Percentiles rank a stretch among this genome's conserved stretches.
These are phyloP conservation scores for Auxenochlorella protothecoides DNA, from an alignment of 139 green algal species.

Conservation along the genomic window DNA sequence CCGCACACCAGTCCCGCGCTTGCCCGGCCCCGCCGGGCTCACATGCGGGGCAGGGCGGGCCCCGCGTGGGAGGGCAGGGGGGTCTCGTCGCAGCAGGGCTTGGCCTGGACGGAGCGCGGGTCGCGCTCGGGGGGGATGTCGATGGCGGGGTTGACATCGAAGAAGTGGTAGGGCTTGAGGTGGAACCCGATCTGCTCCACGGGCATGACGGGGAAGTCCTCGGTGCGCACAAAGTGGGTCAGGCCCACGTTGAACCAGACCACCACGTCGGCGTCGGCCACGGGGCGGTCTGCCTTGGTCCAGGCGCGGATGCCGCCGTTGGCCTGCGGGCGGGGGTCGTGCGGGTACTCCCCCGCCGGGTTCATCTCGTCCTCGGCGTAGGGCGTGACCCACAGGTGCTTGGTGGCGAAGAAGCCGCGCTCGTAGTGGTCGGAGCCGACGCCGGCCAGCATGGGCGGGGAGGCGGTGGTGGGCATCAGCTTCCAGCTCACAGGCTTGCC, in stretches of 20 bases:
- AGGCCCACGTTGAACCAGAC: slow-evolving; percentile 82
- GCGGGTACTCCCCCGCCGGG: slow-evolving; percentile 63
- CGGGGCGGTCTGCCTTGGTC: slow-evolving; percentile 22
- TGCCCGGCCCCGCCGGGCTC: too few relatives aligned
- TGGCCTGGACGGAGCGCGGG: slow-evolving; percentile 28
- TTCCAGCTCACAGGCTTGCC: slow-evolving; percentile 56
- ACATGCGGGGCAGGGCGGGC: not conserved
- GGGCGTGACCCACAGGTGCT: slow-evolving; percentile 66
- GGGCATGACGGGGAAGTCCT: slow-evolving; percentile 83
- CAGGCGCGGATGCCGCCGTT: not conserved
- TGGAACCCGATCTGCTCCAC: slow-evolving; percentile 55
- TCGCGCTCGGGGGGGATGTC: slow-evolving; percentile 54
- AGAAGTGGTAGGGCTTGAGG: slow-evolving; percentile 60
- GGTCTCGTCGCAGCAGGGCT: not conserved
- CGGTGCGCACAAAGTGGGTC: slow-evolving; percentile 66
- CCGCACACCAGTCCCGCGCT: too few relatives aligned
- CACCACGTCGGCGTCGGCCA: slow-evolving; percentile 55
- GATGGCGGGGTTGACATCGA: slow-evolving; percentile 59
- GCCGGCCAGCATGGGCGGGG: slow-evolving; percentile 32
- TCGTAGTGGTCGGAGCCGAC: slow-evolving; percentile 25
- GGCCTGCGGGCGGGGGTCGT: slow-evolving; percentile 23
- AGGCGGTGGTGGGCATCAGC: slow-evolving; percentile 41
- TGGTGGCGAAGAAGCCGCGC: slow-evolving; percentile 60
- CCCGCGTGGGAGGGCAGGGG: not conserved
- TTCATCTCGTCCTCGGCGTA: slow-evolving; percentile 55